Evolutionary conservation across 805 yeast genomes (phyloP).

Genomic region (Metschnikowia corniflorae): DNA sequence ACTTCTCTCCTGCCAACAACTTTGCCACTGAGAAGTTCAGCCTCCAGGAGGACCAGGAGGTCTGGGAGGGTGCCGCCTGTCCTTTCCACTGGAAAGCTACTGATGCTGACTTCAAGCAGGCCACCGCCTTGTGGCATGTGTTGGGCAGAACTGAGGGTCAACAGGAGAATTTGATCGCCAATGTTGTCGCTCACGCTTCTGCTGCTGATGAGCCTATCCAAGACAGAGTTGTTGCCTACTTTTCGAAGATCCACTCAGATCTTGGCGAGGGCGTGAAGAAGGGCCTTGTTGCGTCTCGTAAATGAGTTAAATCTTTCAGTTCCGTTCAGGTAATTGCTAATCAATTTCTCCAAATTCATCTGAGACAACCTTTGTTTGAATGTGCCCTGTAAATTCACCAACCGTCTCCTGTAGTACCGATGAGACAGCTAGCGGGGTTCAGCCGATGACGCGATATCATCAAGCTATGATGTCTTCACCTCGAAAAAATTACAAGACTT

Average conservation of each 20-base stretch:
- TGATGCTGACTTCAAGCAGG: constrained; percentile 76
- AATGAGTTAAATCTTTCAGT: no score
- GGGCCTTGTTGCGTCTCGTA: constrained; percentile 53
- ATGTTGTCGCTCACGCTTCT: constrained; percentile 70
- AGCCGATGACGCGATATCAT: no score
- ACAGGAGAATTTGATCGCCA: constrained; percentile 79
- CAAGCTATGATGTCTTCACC: no score
- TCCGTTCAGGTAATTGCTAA: no score
- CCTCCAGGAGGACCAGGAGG: constrained; percentile 67
- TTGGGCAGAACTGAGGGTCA: constrained; percentile 76
- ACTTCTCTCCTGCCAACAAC: constrained; percentile 56
- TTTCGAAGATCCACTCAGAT: constrained; percentile 64
- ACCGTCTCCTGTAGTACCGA: no score
- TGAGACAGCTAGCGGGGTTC: no score
- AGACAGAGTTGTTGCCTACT: constrained; percentile 74
- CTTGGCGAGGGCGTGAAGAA: constrained; percentile 66
- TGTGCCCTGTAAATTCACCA: no score
- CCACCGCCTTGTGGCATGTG: constrained; percentile 73
- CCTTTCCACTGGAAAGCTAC: constrained; percentile 83
- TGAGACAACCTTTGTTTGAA: no score
- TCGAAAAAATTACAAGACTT: no score
- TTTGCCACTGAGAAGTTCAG: constrained; percentile 43
- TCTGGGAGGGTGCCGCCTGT: constrained; percentile 77
- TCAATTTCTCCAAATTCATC: no score
- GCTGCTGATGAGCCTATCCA: constrained; percentile 73